These are phyloP conservation scores for Cnidoscolus chayamansa DNA, from an alignment of 441 rosid genomes.

Conservation along the genomic window DNA sequence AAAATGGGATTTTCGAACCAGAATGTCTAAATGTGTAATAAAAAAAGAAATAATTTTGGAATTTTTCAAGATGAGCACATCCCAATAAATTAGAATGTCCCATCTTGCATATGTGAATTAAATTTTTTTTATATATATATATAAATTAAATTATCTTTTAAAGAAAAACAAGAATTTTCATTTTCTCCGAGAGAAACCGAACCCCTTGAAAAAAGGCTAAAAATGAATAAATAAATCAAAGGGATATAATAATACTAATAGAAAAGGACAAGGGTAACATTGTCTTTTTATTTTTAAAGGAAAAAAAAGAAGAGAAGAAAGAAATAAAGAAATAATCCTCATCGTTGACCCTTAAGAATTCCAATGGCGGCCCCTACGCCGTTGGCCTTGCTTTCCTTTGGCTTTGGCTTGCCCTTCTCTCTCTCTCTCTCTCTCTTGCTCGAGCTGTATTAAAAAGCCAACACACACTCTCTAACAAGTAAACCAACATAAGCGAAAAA, in stretches of 20 bases:
- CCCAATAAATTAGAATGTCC: constrained; percentile 32
- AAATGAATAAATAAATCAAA: constrained; percentile 5
- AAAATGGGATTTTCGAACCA: background rate
- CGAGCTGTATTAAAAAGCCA: constrained; percentile 42
- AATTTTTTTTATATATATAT: background rate
- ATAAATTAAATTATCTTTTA: background rate
- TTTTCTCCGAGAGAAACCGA: constrained; percentile 13
- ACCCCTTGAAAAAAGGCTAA: background rate
- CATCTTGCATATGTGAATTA: background rate
- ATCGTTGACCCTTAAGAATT: constrained; percentile 77
- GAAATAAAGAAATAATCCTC: constrained; percentile 13
- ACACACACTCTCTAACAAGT: constrained; percentile 38
- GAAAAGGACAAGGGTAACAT: constrained; percentile 28
- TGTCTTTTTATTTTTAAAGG: constrained; percentile 14
- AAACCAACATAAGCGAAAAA: constrained; percentile 39
- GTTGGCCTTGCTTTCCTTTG: constrained; percentile 65
- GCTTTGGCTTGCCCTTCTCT: constrained; percentile 22
- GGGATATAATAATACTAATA: constrained; percentile 26
- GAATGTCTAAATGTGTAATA: constrained; percentile 15
- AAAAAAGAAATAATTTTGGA: background rate
- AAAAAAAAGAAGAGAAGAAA: background rate
- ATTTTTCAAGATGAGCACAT: constrained; percentile 14
- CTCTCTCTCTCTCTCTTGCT: background rate
- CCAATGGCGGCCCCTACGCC: constrained; percentile 99
- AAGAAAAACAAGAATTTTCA: constrained; percentile 10